These are phyloP conservation scores for Pochonia chlamydosporia DNA, from an alignment of 2,329 filamentous ascomycete species.

Conservation along the genomic window DNA sequence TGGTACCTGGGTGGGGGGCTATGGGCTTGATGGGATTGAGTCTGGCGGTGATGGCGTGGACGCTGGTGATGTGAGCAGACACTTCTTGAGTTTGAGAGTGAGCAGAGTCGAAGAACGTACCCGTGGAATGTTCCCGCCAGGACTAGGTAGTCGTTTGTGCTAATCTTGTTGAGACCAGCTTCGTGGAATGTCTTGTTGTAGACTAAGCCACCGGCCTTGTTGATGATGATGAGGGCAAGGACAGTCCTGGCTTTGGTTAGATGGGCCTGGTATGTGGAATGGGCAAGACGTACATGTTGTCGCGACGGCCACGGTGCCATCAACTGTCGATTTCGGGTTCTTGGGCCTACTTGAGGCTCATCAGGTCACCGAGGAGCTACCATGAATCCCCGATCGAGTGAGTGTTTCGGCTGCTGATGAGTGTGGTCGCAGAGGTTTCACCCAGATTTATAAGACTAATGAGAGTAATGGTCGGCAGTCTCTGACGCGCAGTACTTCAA, in stretches of 20 bases:
- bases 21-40: conserved; percentile 48
- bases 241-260: conserved; percentile 63
- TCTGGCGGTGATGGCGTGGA: conserved; percentile 63
- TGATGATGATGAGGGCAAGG: conserved; percentile 94
- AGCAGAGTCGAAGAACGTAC: conserved; percentile 38
- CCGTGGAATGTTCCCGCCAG: conserved; percentile 96
- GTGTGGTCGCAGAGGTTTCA: no score
- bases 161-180: conserved; percentile 77
- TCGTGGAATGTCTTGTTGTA: conserved; percentile 94
- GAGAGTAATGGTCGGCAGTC: no score
- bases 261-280: not conserved
- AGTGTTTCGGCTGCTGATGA: no score
- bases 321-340: not conserved
- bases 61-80: conserved; percentile 32
- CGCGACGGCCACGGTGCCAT: not conserved
- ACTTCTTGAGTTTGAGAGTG: not conserved
- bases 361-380: conserved; percentile 9
- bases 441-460: no score
- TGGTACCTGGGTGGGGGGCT: conserved; percentile 27
- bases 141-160: conserved; percentile 93
- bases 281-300: not conserved
- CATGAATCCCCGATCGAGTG: not conserved
- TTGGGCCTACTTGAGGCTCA: conserved; percentile 11
- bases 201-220: conserved; percentile 94
- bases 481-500: no score